Conservation (phyloP, 306 rosid species). For the Prinsepia uniflora region DNA sequence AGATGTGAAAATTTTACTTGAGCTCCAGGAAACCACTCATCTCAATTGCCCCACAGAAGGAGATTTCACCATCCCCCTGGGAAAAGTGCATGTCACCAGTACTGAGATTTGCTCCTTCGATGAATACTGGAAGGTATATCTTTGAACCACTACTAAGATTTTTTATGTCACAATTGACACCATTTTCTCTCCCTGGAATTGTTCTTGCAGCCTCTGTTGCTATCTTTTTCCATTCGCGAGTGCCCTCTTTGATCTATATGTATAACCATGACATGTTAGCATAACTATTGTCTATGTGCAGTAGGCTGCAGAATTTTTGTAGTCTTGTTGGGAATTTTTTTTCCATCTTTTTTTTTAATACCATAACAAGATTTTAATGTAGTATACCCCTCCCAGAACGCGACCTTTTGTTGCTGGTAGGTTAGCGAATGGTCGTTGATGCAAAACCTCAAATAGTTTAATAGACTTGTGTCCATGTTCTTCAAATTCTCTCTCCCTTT, state of each 20-base stretch:
- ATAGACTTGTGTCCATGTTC: conserved; percentile 55
- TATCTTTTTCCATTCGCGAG: conserved; percentile 71
- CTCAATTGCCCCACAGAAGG: conserved; percentile 93
- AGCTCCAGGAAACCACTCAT: conserved; percentile 98
- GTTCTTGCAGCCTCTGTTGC: conserved; percentile 91
- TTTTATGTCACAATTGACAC: conserved; percentile 94
- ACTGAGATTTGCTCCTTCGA: conserved; percentile 92
- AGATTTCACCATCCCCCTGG: conserved; percentile 87
- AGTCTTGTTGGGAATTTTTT: not conserved
- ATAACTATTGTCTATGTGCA: not conserved
- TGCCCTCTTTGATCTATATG: conserved; percentile 60
- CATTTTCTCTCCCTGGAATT: conserved; percentile 96
- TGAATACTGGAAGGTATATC: conserved; percentile 80
- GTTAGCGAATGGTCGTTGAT: conserved; percentile 80
- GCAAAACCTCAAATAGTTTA: conserved; percentile 82
- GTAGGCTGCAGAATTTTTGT: not conserved
- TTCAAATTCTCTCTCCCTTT: conserved; percentile 62
- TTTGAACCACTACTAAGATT: conserved; percentile 84
- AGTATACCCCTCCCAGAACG: conserved; percentile 68
- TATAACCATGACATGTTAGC: not conserved
- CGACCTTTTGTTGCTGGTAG: conserved; percentile 67
- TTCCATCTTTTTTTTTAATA: not conserved
- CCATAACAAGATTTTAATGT: not conserved
- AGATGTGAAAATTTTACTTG: conserved; percentile 41
- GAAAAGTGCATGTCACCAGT: conserved; percentile 95